Percentiles rank a stretch among this genome's conserved stretches.
Evolutionary conservation across 352 stramenopile genomes (phyloP).

Genomic region (Blastocystis hominis): DNA sequence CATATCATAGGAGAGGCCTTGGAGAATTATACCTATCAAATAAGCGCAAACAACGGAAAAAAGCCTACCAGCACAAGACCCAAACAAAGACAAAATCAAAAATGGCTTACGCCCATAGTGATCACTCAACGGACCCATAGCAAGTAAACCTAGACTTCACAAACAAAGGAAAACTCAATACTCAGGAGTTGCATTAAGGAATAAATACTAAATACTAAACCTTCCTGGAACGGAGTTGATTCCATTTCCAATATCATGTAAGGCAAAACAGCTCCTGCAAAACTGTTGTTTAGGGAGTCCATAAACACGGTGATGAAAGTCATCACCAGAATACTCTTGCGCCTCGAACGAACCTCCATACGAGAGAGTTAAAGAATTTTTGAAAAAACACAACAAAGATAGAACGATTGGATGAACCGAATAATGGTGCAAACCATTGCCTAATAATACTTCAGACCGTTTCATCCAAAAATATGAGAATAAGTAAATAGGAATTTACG

Average conservation of each 20-base stretch:
- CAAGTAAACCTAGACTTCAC: slow-evolving; percentile 14
- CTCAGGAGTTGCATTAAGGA: background rate
- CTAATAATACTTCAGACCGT: too few relatives aligned
- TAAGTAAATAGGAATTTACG: too few relatives aligned
- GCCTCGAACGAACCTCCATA: background rate
- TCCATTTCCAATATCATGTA: background rate
- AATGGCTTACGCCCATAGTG: slow-evolving; percentile 46
- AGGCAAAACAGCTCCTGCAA: background rate
- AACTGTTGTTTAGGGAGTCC: background rate
- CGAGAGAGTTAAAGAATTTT: background rate
- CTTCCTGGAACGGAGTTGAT: background rate
- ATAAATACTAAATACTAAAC: background rate
- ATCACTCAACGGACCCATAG: slow-evolving; percentile 51
- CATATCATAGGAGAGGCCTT: background rate
- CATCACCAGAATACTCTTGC: background rate
- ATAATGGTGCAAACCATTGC: too few relatives aligned
- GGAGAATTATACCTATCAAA: slow-evolving; percentile 36
- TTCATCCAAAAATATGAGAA: too few relatives aligned
- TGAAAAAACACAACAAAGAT: background rate
- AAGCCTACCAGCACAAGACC: slow-evolving; percentile 2
- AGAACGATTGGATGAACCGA: background rate
- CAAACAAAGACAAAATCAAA: slow-evolving; percentile 40
- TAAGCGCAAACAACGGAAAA: background rate
- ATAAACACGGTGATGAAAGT: background rate
- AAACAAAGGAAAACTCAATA: background rate